Evolutionary conservation across 2,329 filamentous ascomycete species (phyloP).

Genomic region (Scytalidium lignicola): DNA sequence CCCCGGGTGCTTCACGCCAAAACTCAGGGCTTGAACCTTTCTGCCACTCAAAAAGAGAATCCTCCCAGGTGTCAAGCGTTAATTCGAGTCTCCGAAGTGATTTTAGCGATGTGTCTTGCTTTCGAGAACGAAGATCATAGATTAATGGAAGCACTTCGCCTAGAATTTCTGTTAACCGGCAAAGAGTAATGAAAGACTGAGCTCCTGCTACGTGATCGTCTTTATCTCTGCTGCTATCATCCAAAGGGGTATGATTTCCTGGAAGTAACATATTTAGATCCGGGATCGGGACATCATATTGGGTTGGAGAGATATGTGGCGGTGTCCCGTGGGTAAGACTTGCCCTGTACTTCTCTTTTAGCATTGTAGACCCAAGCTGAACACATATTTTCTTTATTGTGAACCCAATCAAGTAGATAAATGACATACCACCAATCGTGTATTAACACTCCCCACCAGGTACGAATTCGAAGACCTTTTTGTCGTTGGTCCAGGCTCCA

Average conservation of each 20-base stretch:
- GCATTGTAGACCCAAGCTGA: background rate
- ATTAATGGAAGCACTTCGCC: constrained; percentile 15
- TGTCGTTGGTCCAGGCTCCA: constrained; percentile 49
- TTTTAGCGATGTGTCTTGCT: constrained; percentile 4
- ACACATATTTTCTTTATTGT: too few species aligned
- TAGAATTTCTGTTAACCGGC: constrained; percentile 14
- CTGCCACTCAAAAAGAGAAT: constrained; percentile 6
- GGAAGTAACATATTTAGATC: constrained; percentile 10
- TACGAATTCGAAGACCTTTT: constrained; percentile 45
- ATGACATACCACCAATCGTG: constrained; percentile 47
- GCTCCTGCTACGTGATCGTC: constrained; percentile 4
- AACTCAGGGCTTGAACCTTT: background rate
- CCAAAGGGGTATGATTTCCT: background rate
- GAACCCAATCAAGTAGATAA: too few species aligned
- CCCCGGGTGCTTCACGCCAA: constrained; percentile 5
- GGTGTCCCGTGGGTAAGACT: constrained; percentile 20
- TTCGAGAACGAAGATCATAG: constrained; percentile 8
- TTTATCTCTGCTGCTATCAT: background rate
- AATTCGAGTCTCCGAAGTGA: constrained; percentile 10
- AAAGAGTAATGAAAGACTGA: constrained; percentile 15
- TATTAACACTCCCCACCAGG: constrained; percentile 52
- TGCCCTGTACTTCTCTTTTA: constrained; percentile 9
- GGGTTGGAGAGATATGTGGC: constrained; percentile 9
- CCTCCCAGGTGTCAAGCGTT: constrained; percentile 16
- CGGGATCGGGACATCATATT: constrained; percentile 19